These are phyloP conservation scores for Coemansia sp. DNA, from an alignment of 192 early-diverging fungal genomes.

Conservation along the genomic window DNA sequence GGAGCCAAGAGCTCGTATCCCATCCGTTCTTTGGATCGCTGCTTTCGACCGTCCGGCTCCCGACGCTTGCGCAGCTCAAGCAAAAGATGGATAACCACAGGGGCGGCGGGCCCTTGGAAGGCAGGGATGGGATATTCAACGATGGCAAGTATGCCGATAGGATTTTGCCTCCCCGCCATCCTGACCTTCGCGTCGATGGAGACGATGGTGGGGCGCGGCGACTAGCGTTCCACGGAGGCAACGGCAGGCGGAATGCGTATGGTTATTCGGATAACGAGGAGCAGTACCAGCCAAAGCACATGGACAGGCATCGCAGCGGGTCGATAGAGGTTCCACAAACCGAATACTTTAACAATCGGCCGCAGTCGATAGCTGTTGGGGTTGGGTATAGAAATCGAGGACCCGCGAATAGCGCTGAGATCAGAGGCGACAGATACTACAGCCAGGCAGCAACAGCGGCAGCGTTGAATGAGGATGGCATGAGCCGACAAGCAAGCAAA, in stretches of 20 bases:
- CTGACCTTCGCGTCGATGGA: background rate
- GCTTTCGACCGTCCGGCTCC: conserved; percentile 20
- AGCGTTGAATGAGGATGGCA: background rate
- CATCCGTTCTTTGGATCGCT: conserved; percentile 59
- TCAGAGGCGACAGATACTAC: background rate
- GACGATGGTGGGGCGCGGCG: background rate
- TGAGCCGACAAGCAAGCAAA: background rate
- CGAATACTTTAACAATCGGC: conserved; percentile 4
- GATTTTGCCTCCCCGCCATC: conserved; percentile 6
- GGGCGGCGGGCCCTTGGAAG: background rate
- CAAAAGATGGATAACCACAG: conserved; percentile 1
- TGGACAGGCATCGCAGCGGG: background rate
- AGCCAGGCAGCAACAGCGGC: background rate
- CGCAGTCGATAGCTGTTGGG: background rate
- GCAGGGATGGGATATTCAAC: background rate
- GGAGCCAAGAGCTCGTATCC: conserved; percentile 49
- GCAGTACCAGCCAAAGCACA: background rate
- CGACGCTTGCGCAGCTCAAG: conserved; percentile 8
- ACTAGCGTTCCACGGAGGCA: background rate
- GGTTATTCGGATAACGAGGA: background rate
- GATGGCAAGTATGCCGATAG: background rate
- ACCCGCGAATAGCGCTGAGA: no score
- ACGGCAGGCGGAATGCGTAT: background rate
- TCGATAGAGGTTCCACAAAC: background rate
- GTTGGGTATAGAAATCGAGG: background rate